phyloP scores from a whole-genome alignment of 257 asterid species.

The Avicennia marina region DNA sequence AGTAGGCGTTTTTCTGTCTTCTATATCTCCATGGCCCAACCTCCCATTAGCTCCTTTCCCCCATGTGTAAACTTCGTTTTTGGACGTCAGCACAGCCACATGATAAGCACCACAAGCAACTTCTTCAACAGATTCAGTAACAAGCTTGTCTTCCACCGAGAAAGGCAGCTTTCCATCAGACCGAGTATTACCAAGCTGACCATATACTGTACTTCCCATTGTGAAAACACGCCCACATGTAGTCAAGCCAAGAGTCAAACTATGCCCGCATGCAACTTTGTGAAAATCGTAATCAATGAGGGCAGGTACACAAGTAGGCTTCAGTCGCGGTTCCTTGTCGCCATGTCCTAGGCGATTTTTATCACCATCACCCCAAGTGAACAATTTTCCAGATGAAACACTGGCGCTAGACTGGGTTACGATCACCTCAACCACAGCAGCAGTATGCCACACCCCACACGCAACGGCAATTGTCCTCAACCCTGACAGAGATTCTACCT shows the following conservation, averaged over 20 bases:
- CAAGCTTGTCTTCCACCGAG: slow-evolving; percentile 66
- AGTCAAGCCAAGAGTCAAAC: slow-evolving; percentile 76
- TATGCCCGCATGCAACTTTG: slow-evolving; percentile 83
- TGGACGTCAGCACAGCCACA: slow-evolving; percentile 73
- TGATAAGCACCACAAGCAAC: slow-evolving; percentile 86
- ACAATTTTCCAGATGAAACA: slow-evolving; percentile 77
- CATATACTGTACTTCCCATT: slow-evolving; percentile 90
- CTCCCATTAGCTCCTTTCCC: slow-evolving; percentile 96
- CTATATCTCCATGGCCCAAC: slow-evolving; percentile 91
- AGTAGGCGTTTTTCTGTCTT: slow-evolving; percentile 75
- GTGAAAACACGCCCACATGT: slow-evolving; percentile 77
- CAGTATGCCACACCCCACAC: slow-evolving; percentile 98
- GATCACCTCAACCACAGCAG: slow-evolving; percentile 89
- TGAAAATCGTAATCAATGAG: slow-evolving; percentile 83
- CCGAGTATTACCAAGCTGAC: slow-evolving; percentile 82
- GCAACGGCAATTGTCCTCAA: slow-evolving; percentile 76
- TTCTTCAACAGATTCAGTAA: slow-evolving; percentile 64
- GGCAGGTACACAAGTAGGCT: slow-evolving; percentile 89
- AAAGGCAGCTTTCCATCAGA: slow-evolving; percentile 84
- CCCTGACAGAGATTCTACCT: slow-evolving; percentile 78
- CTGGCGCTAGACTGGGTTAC: slow-evolving; percentile 78
- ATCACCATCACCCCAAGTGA: slow-evolving; percentile 99
- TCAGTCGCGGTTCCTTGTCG: slow-evolving; percentile 78
- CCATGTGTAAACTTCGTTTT: slow-evolving; percentile 89
- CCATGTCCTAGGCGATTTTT: slow-evolving; percentile 94